These are phyloP conservation scores for Rhizopogon vinicolor DNA, from an alignment of 768 basidiomycete species.

Conservation along the genomic window DNA sequence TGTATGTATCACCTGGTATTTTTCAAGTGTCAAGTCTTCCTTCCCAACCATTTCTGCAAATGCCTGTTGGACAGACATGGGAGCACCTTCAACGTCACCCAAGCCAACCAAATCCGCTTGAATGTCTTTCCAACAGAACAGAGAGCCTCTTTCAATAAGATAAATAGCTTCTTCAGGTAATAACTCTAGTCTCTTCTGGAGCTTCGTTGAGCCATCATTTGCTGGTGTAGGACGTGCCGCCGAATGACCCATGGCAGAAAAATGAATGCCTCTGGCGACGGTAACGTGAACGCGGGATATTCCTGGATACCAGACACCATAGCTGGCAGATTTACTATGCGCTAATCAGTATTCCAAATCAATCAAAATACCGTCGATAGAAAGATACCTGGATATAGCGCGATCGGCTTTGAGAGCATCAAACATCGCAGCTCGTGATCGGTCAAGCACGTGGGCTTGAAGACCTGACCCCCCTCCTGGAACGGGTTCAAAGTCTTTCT, in stretches of 20 bases:
- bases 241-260: constrained; percentile 78
- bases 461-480: constrained; percentile 59
- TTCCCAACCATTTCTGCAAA: constrained; percentile 81
- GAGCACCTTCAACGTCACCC: constrained; percentile 50
- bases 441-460: constrained; percentile 78
- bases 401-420: constrained; percentile 70
- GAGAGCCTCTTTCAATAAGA: constrained; percentile 82
- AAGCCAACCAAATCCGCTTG: constrained; percentile 20
- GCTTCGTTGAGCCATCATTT: constrained; percentile 34
- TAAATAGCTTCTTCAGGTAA: constrained; percentile 96
- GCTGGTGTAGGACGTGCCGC: constrained; percentile 43
- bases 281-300: constrained; percentile 64
- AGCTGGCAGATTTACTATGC: constrained; percentile 69
- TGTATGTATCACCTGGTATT: constrained; percentile 64
- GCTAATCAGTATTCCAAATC: too few species aligned
- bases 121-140: constrained; percentile 75
- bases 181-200: constrained; percentile 70
- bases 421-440: constrained; percentile 83
- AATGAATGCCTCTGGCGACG: constrained; percentile 77
- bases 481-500: constrained; percentile 94
- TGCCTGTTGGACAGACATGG: constrained; percentile 91
- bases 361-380: background rate
- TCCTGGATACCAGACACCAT: constrained; percentile 74
- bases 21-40: constrained; percentile 75
- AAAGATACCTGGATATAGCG: constrained; percentile 64